These are phyloP conservation scores for Xylaria sp. DNA, from an alignment of 2,329 filamentous ascomycete genomes.

Conservation along the genomic window DNA sequence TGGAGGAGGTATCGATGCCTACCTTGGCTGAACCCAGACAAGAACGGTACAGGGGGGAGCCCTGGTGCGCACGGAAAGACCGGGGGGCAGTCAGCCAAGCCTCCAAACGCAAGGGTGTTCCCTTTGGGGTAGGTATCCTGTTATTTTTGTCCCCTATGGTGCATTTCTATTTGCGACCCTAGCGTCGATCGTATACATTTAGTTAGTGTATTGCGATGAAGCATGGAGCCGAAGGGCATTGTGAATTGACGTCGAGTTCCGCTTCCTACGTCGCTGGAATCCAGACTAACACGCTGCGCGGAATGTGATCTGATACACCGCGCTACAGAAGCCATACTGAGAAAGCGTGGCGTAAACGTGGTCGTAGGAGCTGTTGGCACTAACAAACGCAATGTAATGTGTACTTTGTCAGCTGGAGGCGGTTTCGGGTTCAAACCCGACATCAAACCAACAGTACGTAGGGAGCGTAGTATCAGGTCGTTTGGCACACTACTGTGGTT, in stretches of 20 bases:
- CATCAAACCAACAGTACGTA: constrained; percentile 8
- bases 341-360: not conserved
- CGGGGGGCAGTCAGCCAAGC: constrained; percentile 28
- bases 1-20: constrained; percentile 23
- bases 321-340: not conserved
- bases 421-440: constrained; percentile 11
- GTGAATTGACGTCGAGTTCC: constrained; percentile 24
- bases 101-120: constrained; percentile 14
- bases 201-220: constrained; percentile 5
- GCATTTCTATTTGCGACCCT: constrained; percentile 26
- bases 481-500: not conserved
- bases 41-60: constrained; percentile 15
- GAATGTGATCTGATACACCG: not conserved
- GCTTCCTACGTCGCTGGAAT: constrained; percentile 5
- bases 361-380: not conserved
- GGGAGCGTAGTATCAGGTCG: not conserved
- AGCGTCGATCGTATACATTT: constrained; percentile 21
- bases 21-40: constrained; percentile 23
- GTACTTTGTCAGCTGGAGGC: not conserved
- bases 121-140: constrained; percentile 19
- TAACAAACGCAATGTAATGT: not conserved
- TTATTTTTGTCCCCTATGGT: constrained; percentile 28
- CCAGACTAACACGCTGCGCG: not conserved
- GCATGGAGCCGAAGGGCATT: constrained; percentile 9
- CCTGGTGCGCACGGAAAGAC: constrained; percentile 28